Evolutionary conservation across 2,329 filamentous ascomycete genomes (phyloP), one percentile per base, ranked within the genome.

Genomic region (Raffaelea deltoideospora): DNA sequence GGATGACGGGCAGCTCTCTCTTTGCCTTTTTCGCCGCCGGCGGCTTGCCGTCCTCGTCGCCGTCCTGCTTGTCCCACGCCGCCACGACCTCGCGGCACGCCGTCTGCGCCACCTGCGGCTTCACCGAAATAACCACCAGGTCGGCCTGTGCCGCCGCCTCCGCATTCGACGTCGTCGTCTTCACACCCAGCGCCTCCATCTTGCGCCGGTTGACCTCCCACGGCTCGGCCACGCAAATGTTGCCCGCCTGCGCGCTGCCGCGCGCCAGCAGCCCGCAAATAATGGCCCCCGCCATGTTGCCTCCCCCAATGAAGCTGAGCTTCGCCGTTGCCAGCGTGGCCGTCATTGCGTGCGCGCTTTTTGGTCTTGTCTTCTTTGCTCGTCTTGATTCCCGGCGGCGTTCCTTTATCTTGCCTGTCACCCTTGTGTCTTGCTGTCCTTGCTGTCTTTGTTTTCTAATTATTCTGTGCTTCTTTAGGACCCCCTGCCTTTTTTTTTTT

Each of bases 211-310:
- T 68, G 38, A 65, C 64, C 4, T 67, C 63, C 62, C 63, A 67
- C 2, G 64, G 64, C 52, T 67, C 64, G 4, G 64, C 56, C 38
- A 67, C 64, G 49, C 46, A 53, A 49, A 68, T 60, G 53, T 64
- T 58, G n/a, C n/a, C n/a, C 37, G 54, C 47, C 48, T 59, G 58
- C 45, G 55, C 40, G 46, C 61, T 58, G 49, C 56, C 55, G 45
- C 62, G 60, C 40, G 53, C 52, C 21, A 62, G 48, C 18, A 68
- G 59, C 35, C 64, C 64, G 17, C 61, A 58, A 43, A 67, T 66
- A 45, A 68, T 68, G 56, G 64, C 64, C 37, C 56, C 56, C 40
- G 61, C 64, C 64, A 68, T 68, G 54, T 67, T 67, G 46, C 64
- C 64, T 42, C 64, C 64, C 40, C 61, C 61, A 33, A 59, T 51